Evolutionary conservation across 2,329 filamentous ascomycete genomes (phyloP).

Genomic region (Fusarium scirpi): DNA sequence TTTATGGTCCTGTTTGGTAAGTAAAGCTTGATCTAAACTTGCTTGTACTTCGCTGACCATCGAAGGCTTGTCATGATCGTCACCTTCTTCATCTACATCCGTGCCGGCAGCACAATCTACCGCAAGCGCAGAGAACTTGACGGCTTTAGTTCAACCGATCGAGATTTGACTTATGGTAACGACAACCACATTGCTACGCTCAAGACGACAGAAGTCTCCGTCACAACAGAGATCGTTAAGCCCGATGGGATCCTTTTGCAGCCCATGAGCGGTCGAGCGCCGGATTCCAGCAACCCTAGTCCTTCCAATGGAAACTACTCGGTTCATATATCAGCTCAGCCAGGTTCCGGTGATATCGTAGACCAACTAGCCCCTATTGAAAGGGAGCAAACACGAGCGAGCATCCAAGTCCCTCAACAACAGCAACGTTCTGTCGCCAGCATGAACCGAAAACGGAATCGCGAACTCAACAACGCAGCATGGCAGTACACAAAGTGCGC

Average conservation of each 20-base stretch:
- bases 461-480: constrained; percentile 71
- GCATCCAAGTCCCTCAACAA: constrained; percentile 19
- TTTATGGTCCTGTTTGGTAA: constrained; percentile 80
- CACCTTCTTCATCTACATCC: constrained; percentile 74
- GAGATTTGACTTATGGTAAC: constrained; percentile 54
- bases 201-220: constrained; percentile 73
- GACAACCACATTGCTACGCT: constrained; percentile 60
- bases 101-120: constrained; percentile 75
- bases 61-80: constrained; percentile 69
- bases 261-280: constrained; percentile 37
- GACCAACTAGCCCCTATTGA: constrained; percentile 48
- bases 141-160: constrained; percentile 63
- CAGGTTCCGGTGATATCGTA: constrained; percentile 32
- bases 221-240: constrained; percentile 63
- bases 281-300: constrained; percentile 25
- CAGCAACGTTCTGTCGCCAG: constrained; percentile 43
- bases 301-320: constrained; percentile 57
- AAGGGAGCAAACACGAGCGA: constrained; percentile 24
- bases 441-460: constrained; percentile 53
- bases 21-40: constrained; percentile 23
- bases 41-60: constrained; percentile 28
- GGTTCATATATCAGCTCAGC: constrained; percentile 61
- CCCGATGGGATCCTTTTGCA: constrained; percentile 42
- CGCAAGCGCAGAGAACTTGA: constrained; percentile 72
- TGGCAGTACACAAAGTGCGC: constrained; percentile 79